A percentile compares a stretch with the other conserved stretches of the same genome.
phyloP scores from a whole-genome alignment of 2,329 filamentous ascomycete species.

The Venturia carpophila region DNA sequence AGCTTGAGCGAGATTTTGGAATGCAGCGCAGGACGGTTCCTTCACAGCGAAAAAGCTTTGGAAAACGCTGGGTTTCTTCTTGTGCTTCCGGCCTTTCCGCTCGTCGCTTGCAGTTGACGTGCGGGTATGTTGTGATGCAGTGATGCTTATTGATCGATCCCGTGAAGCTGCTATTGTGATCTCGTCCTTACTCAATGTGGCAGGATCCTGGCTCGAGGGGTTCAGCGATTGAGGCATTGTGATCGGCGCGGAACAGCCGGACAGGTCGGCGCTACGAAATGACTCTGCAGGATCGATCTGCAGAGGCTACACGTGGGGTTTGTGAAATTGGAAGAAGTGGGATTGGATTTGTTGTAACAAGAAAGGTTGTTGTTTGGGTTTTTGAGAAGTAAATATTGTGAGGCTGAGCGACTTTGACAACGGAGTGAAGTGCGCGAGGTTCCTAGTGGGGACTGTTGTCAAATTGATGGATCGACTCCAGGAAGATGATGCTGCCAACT shows the following conservation, averaged over 20 bases:
- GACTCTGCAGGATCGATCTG: background rate
- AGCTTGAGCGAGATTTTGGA: slow-evolving; percentile 2
- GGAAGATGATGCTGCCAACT: background rate
- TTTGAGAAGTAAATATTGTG: background rate
- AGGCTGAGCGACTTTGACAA: background rate
- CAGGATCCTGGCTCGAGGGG: background rate
- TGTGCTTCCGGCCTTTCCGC: background rate
- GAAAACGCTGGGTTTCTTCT: slow-evolving; percentile 13
- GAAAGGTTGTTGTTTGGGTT: background rate
- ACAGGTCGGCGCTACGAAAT: background rate
- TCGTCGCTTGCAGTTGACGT: background rate
- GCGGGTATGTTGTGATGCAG: background rate
- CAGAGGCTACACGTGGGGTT: background rate
- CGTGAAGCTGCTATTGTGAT: background rate
- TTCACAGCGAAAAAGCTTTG: slow-evolving; percentile 14
- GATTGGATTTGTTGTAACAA: background rate
- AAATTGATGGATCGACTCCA: background rate
- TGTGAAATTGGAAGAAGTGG: background rate
- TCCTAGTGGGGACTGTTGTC: slow-evolving; percentile 1
- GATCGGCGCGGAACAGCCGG: slow-evolving; percentile 1
- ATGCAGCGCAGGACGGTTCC: slow-evolving; percentile 7
- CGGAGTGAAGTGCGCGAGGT: background rate
- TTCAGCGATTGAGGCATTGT: background rate
- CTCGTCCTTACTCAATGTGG: background rate
- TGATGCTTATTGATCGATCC: background rate